Percentiles rank a stretch among this genome's conserved stretches.
Evolutionary conservation across 192 early-diverging fungal genomes (phyloP).

Genomic region (Umbelopsis sp.): DNA sequence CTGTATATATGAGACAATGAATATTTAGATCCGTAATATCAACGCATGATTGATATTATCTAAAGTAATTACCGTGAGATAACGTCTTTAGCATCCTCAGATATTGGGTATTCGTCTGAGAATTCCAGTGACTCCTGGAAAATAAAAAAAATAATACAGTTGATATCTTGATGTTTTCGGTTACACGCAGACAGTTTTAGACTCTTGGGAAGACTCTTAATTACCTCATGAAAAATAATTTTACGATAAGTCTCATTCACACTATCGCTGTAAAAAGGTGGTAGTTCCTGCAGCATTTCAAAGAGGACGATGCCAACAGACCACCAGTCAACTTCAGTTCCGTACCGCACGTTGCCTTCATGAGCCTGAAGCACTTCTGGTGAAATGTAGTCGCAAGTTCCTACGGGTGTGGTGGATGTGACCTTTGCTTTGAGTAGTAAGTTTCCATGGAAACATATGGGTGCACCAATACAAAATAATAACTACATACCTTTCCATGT

Average conservation of each 20-base stretch:
- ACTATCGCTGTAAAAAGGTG: slow-evolving; percentile 89
- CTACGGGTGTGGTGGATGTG: slow-evolving; percentile 68
- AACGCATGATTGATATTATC: neutral
- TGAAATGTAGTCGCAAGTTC: slow-evolving; percentile 90
- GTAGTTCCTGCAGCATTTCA: slow-evolving; percentile 82
- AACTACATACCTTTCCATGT: slow-evolving; percentile 27
- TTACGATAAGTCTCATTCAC: slow-evolving; percentile 83
- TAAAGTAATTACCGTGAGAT: slow-evolving; percentile 47
- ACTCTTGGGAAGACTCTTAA: neutral
- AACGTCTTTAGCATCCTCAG: slow-evolving; percentile 69
- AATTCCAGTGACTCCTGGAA: slow-evolving; percentile 22
- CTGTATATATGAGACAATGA: slow-evolving; percentile 31
- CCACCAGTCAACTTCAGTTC: slow-evolving; percentile 88
- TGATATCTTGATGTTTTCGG: neutral
- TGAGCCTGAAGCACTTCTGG: slow-evolving; percentile 91
- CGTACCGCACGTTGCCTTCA: slow-evolving; percentile 72
- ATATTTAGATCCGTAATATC: no score
- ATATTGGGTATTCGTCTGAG: slow-evolving; percentile 50
- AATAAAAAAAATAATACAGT: neutral
- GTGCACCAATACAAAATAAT: no score
- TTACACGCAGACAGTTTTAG: neutral
- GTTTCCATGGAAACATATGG: no score
- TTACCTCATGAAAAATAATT: slow-evolving; percentile 81
- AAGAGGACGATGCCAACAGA: slow-evolving; percentile 83
- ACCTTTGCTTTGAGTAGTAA: slow-evolving; percentile 22